Conservation (phyloP, 306 rosid species). For the Ormosia semicastrata region DNA sequence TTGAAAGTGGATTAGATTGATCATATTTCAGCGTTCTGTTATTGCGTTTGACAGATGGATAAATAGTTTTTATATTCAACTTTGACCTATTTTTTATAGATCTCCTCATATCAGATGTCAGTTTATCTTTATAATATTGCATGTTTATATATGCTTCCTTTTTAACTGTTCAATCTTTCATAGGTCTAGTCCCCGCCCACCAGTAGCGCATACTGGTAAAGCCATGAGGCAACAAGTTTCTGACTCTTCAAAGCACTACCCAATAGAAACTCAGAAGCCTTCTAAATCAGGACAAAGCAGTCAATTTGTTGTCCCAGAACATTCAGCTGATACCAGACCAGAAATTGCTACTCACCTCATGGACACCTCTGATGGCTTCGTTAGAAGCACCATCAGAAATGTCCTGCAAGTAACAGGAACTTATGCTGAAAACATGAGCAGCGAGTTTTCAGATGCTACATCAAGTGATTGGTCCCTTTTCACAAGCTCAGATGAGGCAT, state of each 20-base stretch:
- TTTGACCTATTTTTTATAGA: neutral
- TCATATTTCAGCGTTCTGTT: conserved; percentile 1
- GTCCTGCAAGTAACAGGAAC: conserved; percentile 47
- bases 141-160: conserved; percentile 10
- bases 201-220: conserved; percentile 31
- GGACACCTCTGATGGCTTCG: conserved; percentile 35
- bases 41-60: neutral
- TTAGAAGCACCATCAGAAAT: conserved; percentile 51
- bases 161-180: neutral
- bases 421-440: conserved; percentile 33
- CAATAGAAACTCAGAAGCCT: conserved; percentile 37
- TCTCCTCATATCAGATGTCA: neutral
- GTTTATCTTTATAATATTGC: neutral
- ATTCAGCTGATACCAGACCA: conserved; percentile 33
- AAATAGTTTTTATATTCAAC: neutral
- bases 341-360: conserved; percentile 24
- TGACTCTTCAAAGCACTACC: conserved; percentile 29
- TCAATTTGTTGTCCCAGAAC: conserved; percentile 37
- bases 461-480: conserved; percentile 84
- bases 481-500: conserved; percentile 83
- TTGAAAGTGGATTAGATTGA: neutral
- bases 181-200: conserved; percentile 77
- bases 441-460: conserved; percentile 66
- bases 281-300: conserved; percentile 43
- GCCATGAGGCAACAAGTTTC: conserved; percentile 31